A percentile compares a stretch with the other conserved stretches of the same genome.
Conservation (phyloP, 2,329 filamentous ascomycete genomes). For the Gaeumannomyces tritici region DNA sequence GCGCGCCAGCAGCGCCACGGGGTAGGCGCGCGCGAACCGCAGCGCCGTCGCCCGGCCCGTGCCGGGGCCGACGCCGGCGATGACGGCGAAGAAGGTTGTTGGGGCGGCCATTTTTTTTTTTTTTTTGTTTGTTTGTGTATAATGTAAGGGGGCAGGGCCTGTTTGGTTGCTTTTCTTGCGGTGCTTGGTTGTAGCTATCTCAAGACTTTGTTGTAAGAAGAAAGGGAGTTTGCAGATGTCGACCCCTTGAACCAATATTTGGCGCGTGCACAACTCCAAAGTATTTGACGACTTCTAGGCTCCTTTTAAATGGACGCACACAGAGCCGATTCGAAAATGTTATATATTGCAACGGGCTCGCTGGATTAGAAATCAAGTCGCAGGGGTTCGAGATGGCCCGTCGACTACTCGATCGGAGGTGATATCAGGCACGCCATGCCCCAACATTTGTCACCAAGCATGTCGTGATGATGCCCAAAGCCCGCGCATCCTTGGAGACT, state of each 20-base stretch:
- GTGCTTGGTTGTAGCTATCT: no score
- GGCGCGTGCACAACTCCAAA: no score
- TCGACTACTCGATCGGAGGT: background rate
- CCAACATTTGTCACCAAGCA: background rate
- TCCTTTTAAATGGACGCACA: no score
- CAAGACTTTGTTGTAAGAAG: no score
- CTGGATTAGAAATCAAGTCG: background rate
- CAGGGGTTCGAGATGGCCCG: background rate
- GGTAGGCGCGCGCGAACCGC: constrained; percentile 55
- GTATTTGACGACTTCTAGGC: no score
- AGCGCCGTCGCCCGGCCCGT: constrained; percentile 39
- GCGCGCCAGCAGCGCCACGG: constrained; percentile 67
- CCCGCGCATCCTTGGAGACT: no score
- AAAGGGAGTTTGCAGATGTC: no score
- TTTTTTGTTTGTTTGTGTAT: background rate
- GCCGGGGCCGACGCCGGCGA: constrained; percentile 65
- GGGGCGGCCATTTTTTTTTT: constrained; percentile 9
- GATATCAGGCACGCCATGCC: background rate
- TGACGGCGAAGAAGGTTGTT: constrained; percentile 49
- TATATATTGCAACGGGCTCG: background rate
- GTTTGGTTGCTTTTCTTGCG: background rate
- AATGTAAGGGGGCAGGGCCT: no score
- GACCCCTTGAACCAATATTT: no score
- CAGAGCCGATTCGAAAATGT: no score
- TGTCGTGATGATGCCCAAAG: background rate